phyloP scores from a whole-genome alignment of 495 filamentous ascomycete genomes.

The Usnea hakonensis region DNA sequence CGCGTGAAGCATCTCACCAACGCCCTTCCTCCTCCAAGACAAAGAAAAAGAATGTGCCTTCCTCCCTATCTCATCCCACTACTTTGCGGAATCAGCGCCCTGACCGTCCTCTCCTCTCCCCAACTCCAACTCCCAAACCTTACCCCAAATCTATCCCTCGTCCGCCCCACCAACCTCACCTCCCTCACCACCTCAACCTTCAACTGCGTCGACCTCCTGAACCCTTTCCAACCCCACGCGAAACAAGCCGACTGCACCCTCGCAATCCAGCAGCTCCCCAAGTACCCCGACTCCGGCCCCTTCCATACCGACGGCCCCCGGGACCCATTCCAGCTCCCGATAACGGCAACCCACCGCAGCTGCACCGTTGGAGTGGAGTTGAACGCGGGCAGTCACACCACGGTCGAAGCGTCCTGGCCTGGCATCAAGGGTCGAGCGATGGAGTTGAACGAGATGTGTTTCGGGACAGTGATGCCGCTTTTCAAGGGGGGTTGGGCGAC shows the following conservation, averaged over 20 bases:
- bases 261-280: background rate
- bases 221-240: background rate
- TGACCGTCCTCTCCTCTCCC: background rate
- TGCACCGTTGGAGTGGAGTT: background rate
- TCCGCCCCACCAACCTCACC: background rate
- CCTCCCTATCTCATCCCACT: background rate
- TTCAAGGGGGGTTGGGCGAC: background rate
- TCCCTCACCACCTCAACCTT: background rate
- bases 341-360: background rate
- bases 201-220: background rate
- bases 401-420: background rate
- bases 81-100: background rate
- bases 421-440: background rate
- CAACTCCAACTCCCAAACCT: background rate
- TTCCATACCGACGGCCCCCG: background rate
- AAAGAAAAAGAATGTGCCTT: background rate
- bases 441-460: background rate
- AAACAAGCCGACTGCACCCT: background rate
- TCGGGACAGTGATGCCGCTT: background rate
- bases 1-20: background rate
- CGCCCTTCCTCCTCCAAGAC: background rate
- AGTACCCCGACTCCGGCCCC: background rate
- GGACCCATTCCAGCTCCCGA: background rate
- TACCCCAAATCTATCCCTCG: background rate
- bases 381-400: background rate